A percentile compares a stretch with the other conserved stretches of the same genome.
Evolutionary conservation across 116 monocot species (phyloP).

Genomic region (Iris pallida): DNA sequence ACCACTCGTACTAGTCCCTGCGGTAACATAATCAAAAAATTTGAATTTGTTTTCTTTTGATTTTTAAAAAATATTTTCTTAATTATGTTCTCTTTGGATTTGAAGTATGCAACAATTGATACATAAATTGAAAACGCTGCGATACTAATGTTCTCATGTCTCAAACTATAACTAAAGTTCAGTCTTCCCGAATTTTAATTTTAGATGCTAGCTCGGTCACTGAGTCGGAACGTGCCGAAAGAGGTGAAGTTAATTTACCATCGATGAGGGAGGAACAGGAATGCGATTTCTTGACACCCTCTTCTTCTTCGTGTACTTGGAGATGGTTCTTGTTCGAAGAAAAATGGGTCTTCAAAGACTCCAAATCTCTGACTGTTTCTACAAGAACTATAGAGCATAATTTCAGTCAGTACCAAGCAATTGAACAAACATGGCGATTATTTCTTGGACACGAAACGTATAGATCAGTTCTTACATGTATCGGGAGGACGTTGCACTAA

Average conservation of each 20-base stretch:
- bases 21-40: background rate
- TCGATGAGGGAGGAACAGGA: slow-evolving; percentile 8
- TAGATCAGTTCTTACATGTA: background rate
- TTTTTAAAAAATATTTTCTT: no score
- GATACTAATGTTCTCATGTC: background rate
- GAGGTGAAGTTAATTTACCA: background rate
- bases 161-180: no score
- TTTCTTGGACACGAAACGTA: no score
- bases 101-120: background rate
- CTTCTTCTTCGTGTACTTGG: background rate
- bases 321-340: slow-evolving; percentile 1
- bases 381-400: background rate
- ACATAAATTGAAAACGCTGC: background rate
- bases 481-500: background rate
- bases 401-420: background rate
- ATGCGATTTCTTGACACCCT: background rate
- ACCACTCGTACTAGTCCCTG: background rate
- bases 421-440: no score
- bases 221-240: no score
- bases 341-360: background rate
- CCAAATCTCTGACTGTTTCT: background rate
- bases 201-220: no score
- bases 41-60: no score
- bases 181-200: no score
- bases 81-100: no score